Conservation (phyloP, 78 protist species). For the Monocercomonoides exilis region DNA sequence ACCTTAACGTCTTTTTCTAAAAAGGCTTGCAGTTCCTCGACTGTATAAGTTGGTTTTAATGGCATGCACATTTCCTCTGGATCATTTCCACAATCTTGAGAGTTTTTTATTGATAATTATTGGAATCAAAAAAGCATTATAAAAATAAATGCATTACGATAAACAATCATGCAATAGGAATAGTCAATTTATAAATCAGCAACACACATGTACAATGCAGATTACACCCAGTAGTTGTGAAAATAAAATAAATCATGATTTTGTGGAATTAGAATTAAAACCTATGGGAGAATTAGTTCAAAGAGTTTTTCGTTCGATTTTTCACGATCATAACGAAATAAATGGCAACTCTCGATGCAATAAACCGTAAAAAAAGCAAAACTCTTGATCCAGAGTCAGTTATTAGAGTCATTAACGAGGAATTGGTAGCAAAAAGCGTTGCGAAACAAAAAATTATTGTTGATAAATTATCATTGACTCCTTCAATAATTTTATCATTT, state of each 20-base stretch:
- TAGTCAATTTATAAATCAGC: background rate
- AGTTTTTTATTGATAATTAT: background rate
- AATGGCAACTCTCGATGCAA: background rate
- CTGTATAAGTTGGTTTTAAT: background rate
- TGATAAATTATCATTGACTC: background rate
- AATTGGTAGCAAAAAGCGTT: background rate
- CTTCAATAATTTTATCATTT: background rate
- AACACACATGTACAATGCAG: conserved; percentile 3
- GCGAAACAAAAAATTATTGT: background rate
- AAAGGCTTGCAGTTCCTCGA: background rate
- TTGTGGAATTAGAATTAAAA: no score
- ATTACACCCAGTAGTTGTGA: conserved; percentile 25
- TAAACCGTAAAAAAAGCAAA: background rate
- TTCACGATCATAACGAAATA: no score
- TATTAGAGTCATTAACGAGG: background rate
- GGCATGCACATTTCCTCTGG: conserved; percentile 33
- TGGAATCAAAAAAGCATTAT: background rate
- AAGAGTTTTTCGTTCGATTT: no score
- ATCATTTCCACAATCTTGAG: conserved; percentile 18
- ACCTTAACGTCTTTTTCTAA: background rate
- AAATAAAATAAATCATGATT: conserved; percentile 30
- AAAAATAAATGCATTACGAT: background rate
- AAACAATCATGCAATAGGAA: background rate
- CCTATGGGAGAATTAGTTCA: no score
- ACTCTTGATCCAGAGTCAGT: background rate